Evolutionary conservation across 2,329 filamentous ascomycete species (phyloP), one percentile per base, ranked within the genome.

Genomic region (Paracoccidioides brasiliensis): DNA sequence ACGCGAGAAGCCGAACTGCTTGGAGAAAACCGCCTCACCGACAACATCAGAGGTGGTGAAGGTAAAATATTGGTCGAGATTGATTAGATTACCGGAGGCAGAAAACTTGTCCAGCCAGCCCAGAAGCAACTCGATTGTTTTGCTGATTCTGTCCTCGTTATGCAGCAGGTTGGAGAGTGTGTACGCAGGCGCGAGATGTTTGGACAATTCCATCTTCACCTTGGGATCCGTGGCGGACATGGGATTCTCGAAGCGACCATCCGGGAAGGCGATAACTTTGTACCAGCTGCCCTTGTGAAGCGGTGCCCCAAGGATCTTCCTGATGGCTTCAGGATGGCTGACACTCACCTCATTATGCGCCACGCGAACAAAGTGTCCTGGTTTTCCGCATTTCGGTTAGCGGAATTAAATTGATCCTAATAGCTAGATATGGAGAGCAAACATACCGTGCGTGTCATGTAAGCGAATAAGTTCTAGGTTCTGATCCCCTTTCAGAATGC

Each of bases 301-400:
- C 5, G 65, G 63, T 1, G 62, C 63, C 33, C 68, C 58, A 1
- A 74, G 65, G 10, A 76, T 62, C 46, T 66, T 62, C 22, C 64
- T 65, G 22, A 74, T 64, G 12, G 67, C 74, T 57, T 73, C 68
- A 1, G 72, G 70, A 58, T 76, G 69, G 52, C 66, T 66, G 42
- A 76, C 66, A 56, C 70, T 74, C 57, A 76, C 67, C 65, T 76
- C 73, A 52, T 75, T 70, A 32, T 69, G 64, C 5, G 66, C 64
- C 37, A 76, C 74, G 14, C 74, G 72, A 35, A 76, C 70, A 59
- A 76, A 76, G 37, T 67, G 60, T 1, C 69, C 67, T 70, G 45
- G 35, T n/a, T 51, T 40, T 35, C 5, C 35, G 38, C 30, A 41
- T 30, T 45, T 30, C 8, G 37, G 30, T 52, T 44, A 42, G 38